A percentile compares a stretch with the other conserved stretches of the same genome.
Conservation (phyloP, 1,284 basidiomycete genomes). For the Pyrrhoderma lamaoense region DNA sequence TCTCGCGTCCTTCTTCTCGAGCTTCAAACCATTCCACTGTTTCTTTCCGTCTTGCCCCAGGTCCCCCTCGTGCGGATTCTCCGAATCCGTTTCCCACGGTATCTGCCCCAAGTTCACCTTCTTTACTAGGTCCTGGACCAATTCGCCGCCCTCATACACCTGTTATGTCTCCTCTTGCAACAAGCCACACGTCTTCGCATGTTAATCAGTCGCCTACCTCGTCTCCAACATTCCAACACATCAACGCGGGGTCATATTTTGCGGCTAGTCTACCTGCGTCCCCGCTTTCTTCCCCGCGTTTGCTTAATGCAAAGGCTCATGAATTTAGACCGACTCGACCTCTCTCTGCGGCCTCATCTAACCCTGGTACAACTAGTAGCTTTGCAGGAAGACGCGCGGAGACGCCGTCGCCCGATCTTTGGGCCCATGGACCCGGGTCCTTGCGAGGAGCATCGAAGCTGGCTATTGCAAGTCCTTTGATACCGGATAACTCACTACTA, state of each 20-base stretch:
- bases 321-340: slow-evolving; percentile 69
- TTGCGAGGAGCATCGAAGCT: slow-evolving; percentile 73
- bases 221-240: slow-evolving; percentile 60
- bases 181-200: slow-evolving; percentile 47
- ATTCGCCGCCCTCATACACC: slow-evolving; percentile 76
- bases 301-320: slow-evolving; percentile 59
- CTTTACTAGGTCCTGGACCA: slow-evolving; percentile 44
- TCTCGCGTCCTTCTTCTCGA: slow-evolving; percentile 75
- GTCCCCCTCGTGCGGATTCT: slow-evolving; percentile 53
- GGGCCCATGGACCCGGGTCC: slow-evolving; percentile 57
- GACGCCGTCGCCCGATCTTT: slow-evolving; percentile 73
- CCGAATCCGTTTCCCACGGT: slow-evolving; percentile 32
- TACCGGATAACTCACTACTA: slow-evolving; percentile 64
- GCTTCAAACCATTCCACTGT: slow-evolving; percentile 47
- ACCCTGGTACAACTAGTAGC: slow-evolving; percentile 39
- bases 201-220: slow-evolving; percentile 55
- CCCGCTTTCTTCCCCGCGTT: slow-evolving; percentile 43
- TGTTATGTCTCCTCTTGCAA: slow-evolving; percentile 59
- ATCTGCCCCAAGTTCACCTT: slow-evolving; percentile 61
- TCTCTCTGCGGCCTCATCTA: slow-evolving; percentile 62
- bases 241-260: slow-evolving; percentile 49
- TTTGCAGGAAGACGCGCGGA: slow-evolving; percentile 51
- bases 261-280: slow-evolving; percentile 61
- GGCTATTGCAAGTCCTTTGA: slow-evolving; percentile 80
- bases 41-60: slow-evolving; percentile 51